Evolutionary conservation across 2,329 filamentous ascomycete genomes (phyloP).

Genomic region (Metarhizium rileyi): DNA sequence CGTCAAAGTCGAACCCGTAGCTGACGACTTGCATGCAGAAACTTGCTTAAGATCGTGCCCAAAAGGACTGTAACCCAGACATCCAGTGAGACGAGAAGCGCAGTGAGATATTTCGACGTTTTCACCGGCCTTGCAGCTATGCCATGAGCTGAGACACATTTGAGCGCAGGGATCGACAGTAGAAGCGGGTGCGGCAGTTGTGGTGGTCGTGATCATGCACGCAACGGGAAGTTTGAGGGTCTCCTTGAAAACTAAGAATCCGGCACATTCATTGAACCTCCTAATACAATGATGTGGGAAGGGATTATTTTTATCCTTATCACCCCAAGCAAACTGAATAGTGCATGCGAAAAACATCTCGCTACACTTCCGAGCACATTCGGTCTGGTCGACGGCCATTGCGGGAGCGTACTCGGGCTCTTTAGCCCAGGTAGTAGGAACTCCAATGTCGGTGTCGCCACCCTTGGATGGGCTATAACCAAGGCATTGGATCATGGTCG

Average conservation of each 20-base stretch:
- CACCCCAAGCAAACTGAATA: no score
- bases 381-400: background rate
- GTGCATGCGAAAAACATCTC: background rate
- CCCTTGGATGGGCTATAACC: background rate
- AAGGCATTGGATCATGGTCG: background rate
- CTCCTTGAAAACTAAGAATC: background rate
- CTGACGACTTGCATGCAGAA: background rate
- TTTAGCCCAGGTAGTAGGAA: background rate
- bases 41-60: background rate
- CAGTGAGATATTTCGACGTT: background rate
- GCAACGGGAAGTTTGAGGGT: background rate
- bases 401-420: background rate
- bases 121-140: background rate
- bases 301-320: no score
- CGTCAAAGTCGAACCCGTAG: background rate
- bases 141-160: background rate
- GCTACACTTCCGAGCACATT: constrained; percentile 1
- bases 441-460: background rate
- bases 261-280: no score
- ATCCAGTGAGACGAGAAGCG: background rate
- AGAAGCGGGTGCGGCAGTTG: background rate
- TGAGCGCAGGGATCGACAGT: background rate
- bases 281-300: no score
- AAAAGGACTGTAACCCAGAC: background rate
- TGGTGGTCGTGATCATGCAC: background rate